Evolutionary conservation across 2,329 filamentous ascomycete species (phyloP).

Genomic region (Colletotrichum navitas): DNA sequence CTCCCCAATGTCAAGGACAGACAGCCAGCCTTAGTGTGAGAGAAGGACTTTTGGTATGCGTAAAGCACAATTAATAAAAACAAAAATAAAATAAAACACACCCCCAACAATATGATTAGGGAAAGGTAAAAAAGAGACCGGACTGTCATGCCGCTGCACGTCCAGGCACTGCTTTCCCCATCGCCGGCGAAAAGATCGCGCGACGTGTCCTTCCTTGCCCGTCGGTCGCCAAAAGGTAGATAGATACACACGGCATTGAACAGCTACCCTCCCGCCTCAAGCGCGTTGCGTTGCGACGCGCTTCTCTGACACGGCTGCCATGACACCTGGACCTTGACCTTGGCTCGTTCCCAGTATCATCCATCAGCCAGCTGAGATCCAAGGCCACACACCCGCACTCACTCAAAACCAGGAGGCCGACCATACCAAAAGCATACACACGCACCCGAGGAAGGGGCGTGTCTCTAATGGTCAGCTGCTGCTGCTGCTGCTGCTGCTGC

Average conservation of each 20-base stretch:
- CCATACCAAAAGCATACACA: neutral
- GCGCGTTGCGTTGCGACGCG: slow-evolving; percentile 3
- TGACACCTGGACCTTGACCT: neutral
- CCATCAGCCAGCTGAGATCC: slow-evolving; percentile 8
- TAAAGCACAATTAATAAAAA: too few relatives aligned
- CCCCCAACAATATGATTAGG: too few relatives aligned
- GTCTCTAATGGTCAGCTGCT: neutral
- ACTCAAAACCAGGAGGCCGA: neutral
- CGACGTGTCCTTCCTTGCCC: neutral
- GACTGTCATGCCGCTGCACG: neutral
- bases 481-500: neutral
- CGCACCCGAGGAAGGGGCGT: neutral
- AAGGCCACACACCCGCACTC: neutral
- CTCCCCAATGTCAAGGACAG: slow-evolving; percentile 4
- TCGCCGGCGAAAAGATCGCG: neutral
- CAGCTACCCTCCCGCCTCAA: neutral
- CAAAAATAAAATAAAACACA: too few relatives aligned
- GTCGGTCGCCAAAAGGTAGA: neutral
- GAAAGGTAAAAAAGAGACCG: too few relatives aligned
- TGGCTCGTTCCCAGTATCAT: slow-evolving; percentile 6
- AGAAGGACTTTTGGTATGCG: too few relatives aligned
- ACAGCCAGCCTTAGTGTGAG: neutral
- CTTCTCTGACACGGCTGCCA: slow-evolving; percentile 3
- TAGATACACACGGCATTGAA: neutral
- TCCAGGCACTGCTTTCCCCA: neutral